These are phyloP conservation scores for Claviceps quebecensis DNA, from an alignment of 2,329 filamentous ascomycete genomes.

Conservation along the genomic window DNA sequence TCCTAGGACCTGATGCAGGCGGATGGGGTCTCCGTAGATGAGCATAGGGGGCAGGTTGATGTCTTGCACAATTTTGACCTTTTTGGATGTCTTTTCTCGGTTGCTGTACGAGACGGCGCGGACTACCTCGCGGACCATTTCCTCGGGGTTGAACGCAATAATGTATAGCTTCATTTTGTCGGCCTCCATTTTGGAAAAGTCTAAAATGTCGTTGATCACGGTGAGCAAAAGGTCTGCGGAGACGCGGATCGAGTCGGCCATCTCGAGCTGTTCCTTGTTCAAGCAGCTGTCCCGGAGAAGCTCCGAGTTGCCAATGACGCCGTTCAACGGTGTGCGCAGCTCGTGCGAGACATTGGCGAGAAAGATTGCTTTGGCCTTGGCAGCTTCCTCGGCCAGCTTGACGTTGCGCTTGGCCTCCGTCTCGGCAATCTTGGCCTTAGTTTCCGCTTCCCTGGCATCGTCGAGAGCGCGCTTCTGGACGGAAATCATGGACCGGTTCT, in stretches of 20 bases:
- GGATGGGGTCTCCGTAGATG: conserved; percentile 51
- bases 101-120: conserved; percentile 54
- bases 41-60: conserved; percentile 64
- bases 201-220: conserved; percentile 91
- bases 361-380: conserved; percentile 72
- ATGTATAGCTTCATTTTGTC: conserved; percentile 73
- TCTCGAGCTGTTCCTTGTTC: conserved; percentile 65
- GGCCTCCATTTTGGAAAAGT: conserved; percentile 88
- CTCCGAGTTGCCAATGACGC: conserved; percentile 80
- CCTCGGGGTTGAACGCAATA: conserved; percentile 52
- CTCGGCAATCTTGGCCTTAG: conserved; percentile 64
- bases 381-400: conserved; percentile 69
- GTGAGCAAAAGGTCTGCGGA: conserved; percentile 78
- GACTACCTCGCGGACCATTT: conserved; percentile 54
- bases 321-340: conserved; percentile 69
- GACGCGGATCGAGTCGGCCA: conserved; percentile 74
- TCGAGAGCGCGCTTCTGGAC: conserved; percentile 61
- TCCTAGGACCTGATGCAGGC: conserved; percentile 54
- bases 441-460: conserved; percentile 59
- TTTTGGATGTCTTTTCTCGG: conserved; percentile 45
- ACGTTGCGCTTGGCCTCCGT: conserved; percentile 66
- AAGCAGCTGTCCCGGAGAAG: conserved; percentile 63
- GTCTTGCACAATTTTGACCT: conserved; percentile 52
- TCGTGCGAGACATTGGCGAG: conserved; percentile 70
- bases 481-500: conserved; percentile 64